Base-by-base conservation (phyloP, 2,329 filamentous ascomycete species). In the Neocucurbitaria cava region DNA sequence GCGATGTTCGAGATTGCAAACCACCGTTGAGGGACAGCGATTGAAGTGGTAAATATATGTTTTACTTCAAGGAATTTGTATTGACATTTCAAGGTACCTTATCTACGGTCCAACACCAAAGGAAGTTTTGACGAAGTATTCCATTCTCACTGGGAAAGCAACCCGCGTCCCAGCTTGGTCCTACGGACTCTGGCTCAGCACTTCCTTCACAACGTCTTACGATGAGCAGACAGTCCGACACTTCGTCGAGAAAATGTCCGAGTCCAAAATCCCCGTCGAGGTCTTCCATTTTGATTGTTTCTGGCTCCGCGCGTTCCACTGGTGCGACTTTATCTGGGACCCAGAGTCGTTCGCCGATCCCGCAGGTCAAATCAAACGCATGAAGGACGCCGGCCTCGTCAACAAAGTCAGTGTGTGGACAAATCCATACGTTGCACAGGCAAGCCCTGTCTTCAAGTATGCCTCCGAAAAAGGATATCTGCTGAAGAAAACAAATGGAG, bases 251-350 rank as follows among this genome's bases (percentile, higher is more conserved):
- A 87, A 87, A 10, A 90, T 91, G 85, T 82, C 81, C 57, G 78
- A 83, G 44, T 83, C 87, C 1, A 82, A 84, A 41, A 88, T 88
- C 15, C 85, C 87, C 0, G 81, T 91, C 1, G 85, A 88, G 33
- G 87, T 90, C 3, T 91, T 91, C 73, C 89, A 91, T 72, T 91
- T 89, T 60, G 89, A 91, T 70, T 89, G 86, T 72, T 91, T 90
- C 81, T 91, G 88, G 88, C 87, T 91, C 81, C 87, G 87, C 58
- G 87, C 85, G 1, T 91, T 90, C 69, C 85, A 86, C 51, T 91
- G 88, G 89, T 90, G 87, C 54, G 88, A 91, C 71, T 91, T 91
- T 60, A 81, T 87, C 46, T 91, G 90, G 76, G 87, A 89, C 65
- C 77, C 82, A 1, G 83, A 87, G 42, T 84, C 84, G 62, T 91